Base-by-base conservation (phyloP, 352 stramenopile genomes). In the Aphanomyces euteiches region DNA sequence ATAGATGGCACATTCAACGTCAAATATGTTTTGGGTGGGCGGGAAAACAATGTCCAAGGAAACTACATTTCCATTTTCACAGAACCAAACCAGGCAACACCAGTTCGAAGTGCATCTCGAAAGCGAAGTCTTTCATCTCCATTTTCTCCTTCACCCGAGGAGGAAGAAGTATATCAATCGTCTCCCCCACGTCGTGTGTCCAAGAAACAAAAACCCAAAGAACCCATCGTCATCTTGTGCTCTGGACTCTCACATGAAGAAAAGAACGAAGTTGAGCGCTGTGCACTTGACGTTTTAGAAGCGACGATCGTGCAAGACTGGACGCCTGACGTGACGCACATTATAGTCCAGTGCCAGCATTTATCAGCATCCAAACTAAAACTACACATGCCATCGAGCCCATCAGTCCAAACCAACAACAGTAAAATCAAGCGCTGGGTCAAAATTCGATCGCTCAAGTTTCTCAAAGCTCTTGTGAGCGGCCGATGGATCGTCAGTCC, bases 401-500 rank as follows among this genome's bases (percentile, higher is more conserved):
- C 54, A 37, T 61, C 54, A 1, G 54, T 61, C 68, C 65, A n/a
- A 21, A 76, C 83, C 21, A 4, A 56, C 4, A 53, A 74, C n/a
- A 28, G 28, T 28, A 73, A 41, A 1, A 47, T 79, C 38, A 76
- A 77, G 57, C 80, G 82, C 34, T 95, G 86, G 85, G 87, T 92
- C 28, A 92, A 90, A 72, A 90, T 90, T 50, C 80, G 87, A 15
- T 93, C 87, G 36, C 77, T 95, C 47, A 95, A 95, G 67, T 95
- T 93, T 39, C 77, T 95, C 28, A 93, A 93, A 64, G 87, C 83
- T 57, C 78, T 95, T 7, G 79, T 87, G 39, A 82, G 75, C 13
- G 87, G 87, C 7, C 82, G 85, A 36, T 95, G 87, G 87, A 90
- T 95, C 73, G 84, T 95, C 39, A 92, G 84, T 56, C 80, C 92